Evolutionary conservation across 495 filamentous ascomycete genomes (phyloP), one percentile per base, ranked within the genome.

Genomic region (Viridothelium virens): DNA sequence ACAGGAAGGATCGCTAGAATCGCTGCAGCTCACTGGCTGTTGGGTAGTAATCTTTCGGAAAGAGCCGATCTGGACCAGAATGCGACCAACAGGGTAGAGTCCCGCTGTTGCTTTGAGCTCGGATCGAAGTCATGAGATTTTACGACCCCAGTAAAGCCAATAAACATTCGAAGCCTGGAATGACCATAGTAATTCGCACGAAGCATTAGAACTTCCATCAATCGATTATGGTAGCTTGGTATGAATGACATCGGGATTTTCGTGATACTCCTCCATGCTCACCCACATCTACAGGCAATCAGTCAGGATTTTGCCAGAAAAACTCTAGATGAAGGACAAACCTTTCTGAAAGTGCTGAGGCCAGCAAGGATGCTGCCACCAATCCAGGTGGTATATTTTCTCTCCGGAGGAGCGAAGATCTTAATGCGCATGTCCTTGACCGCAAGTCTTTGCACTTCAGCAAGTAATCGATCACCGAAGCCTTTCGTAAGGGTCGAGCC

Each of bases 351-450:
- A 37, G 94, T 97, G 79, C 93, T 97, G 75, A 99, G 76, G 0
- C 95, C 95, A 41, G 95, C 94, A 65, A 99, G 80, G 80, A 99
- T 99, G 73, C 94, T 96, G 37, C 94, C 94, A 70, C 94, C 94
- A 73, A 97, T 97, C 94, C 94, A 99, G 36, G 91, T 97, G 66
- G 90, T 96, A 78, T 97, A 99, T 77, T 97, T 96, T 65, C 94
- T 85, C 80, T 99, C 94, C 2, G 95, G 91, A 65, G 94, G 94
- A 34, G 94, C 94, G 76, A 95, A 96, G 67, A 99, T 99, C 79
- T 96, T 94, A 75, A 99, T 97, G 71, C 91, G 87, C 95, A 96
- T 99, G 72, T 99, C 94, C 79, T 96, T 96, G 63, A 96, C 91
- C 11, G 94, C 93, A 33, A 97, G 79, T 68, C 88, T 82, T 77